phyloP scores from a whole-genome alignment of 768 basidiomycete species.

The Phylloporus sp. region DNA sequence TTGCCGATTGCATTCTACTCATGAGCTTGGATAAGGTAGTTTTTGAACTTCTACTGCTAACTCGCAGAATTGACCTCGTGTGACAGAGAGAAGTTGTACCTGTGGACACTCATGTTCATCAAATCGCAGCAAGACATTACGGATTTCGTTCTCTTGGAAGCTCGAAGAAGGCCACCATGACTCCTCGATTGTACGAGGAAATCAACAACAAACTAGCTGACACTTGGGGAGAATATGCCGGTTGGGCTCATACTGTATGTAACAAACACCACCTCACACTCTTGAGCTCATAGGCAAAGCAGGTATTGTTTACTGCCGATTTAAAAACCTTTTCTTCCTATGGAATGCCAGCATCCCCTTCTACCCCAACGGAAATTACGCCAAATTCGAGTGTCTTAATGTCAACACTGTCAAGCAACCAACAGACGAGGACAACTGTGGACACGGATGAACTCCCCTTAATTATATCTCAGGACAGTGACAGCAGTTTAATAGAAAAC shows the following conservation, averaged over 20 bases:
- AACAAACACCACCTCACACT: background rate
- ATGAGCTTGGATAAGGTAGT: constrained; percentile 89
- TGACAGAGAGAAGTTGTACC: constrained; percentile 81
- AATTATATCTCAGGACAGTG: background rate
- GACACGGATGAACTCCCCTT: constrained; percentile 12
- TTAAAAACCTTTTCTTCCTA: constrained; percentile 63
- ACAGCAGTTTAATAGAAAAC: background rate
- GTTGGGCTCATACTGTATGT: constrained; percentile 85
- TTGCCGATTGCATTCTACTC: constrained; percentile 90
- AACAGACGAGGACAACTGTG: constrained; percentile 23
- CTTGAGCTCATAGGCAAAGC: background rate
- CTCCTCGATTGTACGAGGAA: constrained; percentile 71
- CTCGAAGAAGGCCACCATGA: constrained; percentile 57
- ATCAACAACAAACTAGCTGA: constrained; percentile 56
- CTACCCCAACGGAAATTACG: constrained; percentile 5
- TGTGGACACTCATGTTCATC: constrained; percentile 93
- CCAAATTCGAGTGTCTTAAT: constrained; percentile 21
- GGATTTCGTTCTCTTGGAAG: constrained; percentile 47
- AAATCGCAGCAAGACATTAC: constrained; percentile 81
- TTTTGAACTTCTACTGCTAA: constrained; percentile 10
- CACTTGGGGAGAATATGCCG: constrained; percentile 82
- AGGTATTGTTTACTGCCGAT: constrained; percentile 77
- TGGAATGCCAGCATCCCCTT: constrained; percentile 37
- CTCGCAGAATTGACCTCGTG: constrained; percentile 3
- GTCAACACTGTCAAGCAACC: constrained; percentile 34